Base-by-base conservation (phyloP, 495 filamentous ascomycete genomes). In the Neurospora sp. region DNA sequence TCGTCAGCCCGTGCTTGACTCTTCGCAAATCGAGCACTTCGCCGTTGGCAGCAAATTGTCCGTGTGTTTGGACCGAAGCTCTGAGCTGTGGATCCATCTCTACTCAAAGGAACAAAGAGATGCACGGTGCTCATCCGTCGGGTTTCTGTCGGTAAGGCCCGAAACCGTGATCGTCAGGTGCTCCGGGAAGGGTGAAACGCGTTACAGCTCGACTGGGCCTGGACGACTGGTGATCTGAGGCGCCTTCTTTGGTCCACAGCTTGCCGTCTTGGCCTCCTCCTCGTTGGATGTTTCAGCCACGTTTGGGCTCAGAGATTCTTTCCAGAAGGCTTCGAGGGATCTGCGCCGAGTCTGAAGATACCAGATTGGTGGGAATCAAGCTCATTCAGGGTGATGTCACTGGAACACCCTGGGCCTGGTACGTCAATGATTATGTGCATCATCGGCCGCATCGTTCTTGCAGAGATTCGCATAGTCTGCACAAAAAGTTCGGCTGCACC, bases 401-500 rank as follows among this genome's bases (percentile, higher is more conserved):
- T 73, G 75, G 76, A 77, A 44, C 71, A 31, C 20, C 41, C 35
- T 68, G 37, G 14, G 22, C 53, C 72, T 74, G 31, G 27, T 79
- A 70, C 76, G 71, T 71, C 71, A 74, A 72, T 70, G 53, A 61
- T 12, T 68, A 35, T 70, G 53, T 73, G 73, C 75, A 73, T 69
- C 73, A 72, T 69, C 40, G 35, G 69, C 68, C 68, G 31, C 69
- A 22, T 44, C 37, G 20, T 44, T 69, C 71, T 68, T 40, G 74
- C 44, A 65, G 37, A 70, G 48, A 71, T 44, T 40, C 42, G 16
- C 48, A 61, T 70, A 40, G 42, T 65, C 71, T 71, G 70, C 69
- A 73, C 73, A 39, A 73, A 72, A 68, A 39, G 27, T 73, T 38
- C 46, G 18, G 27, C 41, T 74, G n/a, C 40, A 83, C 72, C 79